Percentiles rank a stretch among this genome's conserved stretches.
Evolutionary conservation across 1,284 basidiomycete species (phyloP).

Genomic region (Malassezia equina): DNA sequence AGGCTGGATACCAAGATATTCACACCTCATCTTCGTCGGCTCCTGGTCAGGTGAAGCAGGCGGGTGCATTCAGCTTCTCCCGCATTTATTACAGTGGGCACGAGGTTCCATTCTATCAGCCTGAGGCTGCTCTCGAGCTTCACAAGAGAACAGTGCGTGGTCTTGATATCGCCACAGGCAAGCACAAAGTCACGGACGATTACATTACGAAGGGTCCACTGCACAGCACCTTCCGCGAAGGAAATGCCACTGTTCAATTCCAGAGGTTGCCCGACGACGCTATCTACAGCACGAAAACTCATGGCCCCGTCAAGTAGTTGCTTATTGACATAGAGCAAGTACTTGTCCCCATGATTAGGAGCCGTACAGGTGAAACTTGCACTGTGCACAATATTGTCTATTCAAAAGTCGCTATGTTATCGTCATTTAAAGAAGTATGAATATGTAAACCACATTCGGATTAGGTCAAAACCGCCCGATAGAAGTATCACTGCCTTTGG

Average conservation of each 20-base stretch:
- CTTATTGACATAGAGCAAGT: neutral
- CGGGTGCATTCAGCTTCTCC: constrained; percentile 24
- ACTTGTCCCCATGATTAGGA: too few species aligned
- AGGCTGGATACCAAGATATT: constrained; percentile 24
- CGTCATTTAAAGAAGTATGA: neutral
- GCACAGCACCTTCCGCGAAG: constrained; percentile 21
- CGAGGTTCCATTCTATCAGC: constrained; percentile 35
- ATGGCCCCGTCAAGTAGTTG: neutral
- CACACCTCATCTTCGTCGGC: constrained; percentile 13
- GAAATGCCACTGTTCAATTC: constrained; percentile 23
- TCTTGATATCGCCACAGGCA: constrained; percentile 25
- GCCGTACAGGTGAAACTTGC: too few species aligned
- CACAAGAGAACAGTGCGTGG: constrained; percentile 22
- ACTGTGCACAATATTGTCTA: neutral
- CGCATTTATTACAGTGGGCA: constrained; percentile 32
- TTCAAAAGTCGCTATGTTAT: neutral
- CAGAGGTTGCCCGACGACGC: constrained; percentile 13
- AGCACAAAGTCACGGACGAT: neutral
- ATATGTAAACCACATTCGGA: neutral
- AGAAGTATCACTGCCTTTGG: neutral
- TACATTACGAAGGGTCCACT: constrained; percentile 18
- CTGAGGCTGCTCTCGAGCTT: constrained; percentile 22
- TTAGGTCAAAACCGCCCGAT: neutral
- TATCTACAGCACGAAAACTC: constrained; percentile 22
- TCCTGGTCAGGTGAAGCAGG: constrained; percentile 27